Conservation (phyloP, 148 eudicot species). For the Suaeda aralocaspica region DNA sequence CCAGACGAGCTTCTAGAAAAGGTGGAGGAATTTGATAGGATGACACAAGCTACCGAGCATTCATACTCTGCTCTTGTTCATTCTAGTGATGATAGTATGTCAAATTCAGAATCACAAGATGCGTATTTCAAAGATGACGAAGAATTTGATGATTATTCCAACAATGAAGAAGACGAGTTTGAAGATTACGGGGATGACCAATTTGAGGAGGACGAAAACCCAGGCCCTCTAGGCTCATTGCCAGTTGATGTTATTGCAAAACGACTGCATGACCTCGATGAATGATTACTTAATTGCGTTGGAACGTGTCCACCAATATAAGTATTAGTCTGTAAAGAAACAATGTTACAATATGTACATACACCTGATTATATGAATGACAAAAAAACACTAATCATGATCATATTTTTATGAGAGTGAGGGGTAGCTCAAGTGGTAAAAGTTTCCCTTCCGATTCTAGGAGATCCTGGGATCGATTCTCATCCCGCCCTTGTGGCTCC, state of each 20-base stretch:
- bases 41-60: constrained; percentile 57
- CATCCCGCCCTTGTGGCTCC: too few relatives aligned
- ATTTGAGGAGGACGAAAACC: constrained; percentile 26
- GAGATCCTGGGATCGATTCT: too few relatives aligned
- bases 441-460: too few relatives aligned
- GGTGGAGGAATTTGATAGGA: constrained; percentile 73
- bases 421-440: too few relatives aligned
- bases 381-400: background rate
- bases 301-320: background rate
- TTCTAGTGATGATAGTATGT: constrained; percentile 27
- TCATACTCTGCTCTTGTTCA: constrained; percentile 64
- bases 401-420: too few relatives aligned
- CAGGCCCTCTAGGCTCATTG: constrained; percentile 59
- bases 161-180: constrained; percentile 34
- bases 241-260: constrained; percentile 62
- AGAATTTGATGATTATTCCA: constrained; percentile 22
- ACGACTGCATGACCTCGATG: constrained; percentile 17
- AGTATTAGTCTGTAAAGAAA: background rate
- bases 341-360: background rate
- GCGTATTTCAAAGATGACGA: constrained; percentile 26
- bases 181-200: constrained; percentile 30
- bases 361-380: too few relatives aligned
- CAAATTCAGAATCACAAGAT: constrained; percentile 21
- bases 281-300: background rate
- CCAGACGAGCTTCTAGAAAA: constrained; percentile 70